phyloP scores from a whole-genome alignment of 2,329 filamentous ascomycete genomes.

The Cladosporium sp. region DNA sequence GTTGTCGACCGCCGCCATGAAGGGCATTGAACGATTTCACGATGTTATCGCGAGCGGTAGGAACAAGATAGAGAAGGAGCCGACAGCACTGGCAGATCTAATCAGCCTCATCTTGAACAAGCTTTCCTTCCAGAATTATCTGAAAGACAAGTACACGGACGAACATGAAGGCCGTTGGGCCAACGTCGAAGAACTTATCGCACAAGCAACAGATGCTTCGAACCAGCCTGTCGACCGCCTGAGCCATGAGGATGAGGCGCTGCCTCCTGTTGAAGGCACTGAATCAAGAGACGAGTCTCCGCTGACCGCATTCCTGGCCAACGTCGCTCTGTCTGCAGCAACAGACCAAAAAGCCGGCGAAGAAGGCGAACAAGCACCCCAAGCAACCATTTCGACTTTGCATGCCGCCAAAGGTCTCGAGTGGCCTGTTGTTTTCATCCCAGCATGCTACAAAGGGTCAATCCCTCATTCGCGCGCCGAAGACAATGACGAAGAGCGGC shows the following conservation, averaged over 20 bases:
- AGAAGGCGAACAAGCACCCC: constrained; percentile 49
- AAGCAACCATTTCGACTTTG: constrained; percentile 91
- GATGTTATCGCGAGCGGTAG: constrained; percentile 56
- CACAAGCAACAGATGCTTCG: constrained; percentile 68
- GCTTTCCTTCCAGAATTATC: constrained; percentile 68
- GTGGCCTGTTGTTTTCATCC: constrained; percentile 93
- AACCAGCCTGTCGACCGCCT: constrained; percentile 20
- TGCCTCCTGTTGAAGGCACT: constrained; percentile 66
- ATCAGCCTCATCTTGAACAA: constrained; percentile 59
- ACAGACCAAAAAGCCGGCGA: constrained; percentile 61
- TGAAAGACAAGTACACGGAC: constrained; percentile 67
- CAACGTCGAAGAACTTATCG: constrained; percentile 84
- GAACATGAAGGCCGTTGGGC: constrained; percentile 77
- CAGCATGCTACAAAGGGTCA: constrained; percentile 81
- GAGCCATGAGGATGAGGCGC: constrained; percentile 42
- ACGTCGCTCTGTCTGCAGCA: constrained; percentile 81
- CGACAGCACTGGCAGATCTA: constrained; percentile 41
- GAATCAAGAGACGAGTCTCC: constrained; percentile 53
- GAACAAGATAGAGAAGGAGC: constrained; percentile 49
- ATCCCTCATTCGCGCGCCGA: constrained; percentile 87
- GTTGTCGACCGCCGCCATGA: constrained; percentile 51
- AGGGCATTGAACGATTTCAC: constrained; percentile 56
- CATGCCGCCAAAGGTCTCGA: constrained; percentile 94
- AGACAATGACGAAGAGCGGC: constrained; percentile 79
- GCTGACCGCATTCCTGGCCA: constrained; percentile 79